A percentile compares a stretch with the other conserved stretches of the same genome.
Evolutionary conservation across 2,329 filamentous ascomycete genomes (phyloP).

Genomic region (Fusarium solani-melongenae): DNA sequence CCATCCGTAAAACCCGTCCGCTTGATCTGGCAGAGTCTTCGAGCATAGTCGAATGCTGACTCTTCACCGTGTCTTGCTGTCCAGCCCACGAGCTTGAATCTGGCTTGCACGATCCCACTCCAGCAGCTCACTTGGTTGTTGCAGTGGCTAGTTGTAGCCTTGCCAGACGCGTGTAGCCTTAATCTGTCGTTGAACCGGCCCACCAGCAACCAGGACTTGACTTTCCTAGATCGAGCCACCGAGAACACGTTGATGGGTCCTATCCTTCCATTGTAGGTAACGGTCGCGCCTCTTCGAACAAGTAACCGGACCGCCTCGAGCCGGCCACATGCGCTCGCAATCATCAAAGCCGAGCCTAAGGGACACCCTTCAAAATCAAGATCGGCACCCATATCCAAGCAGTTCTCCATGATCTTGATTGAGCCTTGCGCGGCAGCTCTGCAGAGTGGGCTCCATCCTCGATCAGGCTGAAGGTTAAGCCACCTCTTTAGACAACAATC

Average conservation of each 20-base stretch:
- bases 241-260: neutral
- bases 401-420: neutral
- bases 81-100: neutral
- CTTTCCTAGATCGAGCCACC: neutral
- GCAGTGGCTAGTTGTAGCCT: neutral
- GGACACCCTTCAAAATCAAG: slow-evolving; percentile 19
- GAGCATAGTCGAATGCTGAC: neutral
- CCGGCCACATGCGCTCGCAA: slow-evolving; percentile 13
- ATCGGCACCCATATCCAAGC: neutral
- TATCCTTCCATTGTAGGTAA: neutral
- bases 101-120: neutral
- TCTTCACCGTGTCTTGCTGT: neutral
- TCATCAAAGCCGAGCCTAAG: slow-evolving; percentile 18
- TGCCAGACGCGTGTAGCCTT: neutral
- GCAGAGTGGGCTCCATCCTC: slow-evolving; percentile 25
- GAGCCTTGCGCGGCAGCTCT: neutral
- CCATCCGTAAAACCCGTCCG: neutral
- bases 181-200: neutral
- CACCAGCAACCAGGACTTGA: neutral
- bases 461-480: neutral
- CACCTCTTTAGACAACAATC: neutral
- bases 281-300: neutral
- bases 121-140: neutral
- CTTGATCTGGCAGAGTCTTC: neutral
- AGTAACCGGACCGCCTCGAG: slow-evolving; percentile 8